Evolutionary conservation across 192 early-diverging fungal genomes (phyloP), one percentile per base, ranked within the genome.

Genomic region (Blastocladiella britannica): DNA sequence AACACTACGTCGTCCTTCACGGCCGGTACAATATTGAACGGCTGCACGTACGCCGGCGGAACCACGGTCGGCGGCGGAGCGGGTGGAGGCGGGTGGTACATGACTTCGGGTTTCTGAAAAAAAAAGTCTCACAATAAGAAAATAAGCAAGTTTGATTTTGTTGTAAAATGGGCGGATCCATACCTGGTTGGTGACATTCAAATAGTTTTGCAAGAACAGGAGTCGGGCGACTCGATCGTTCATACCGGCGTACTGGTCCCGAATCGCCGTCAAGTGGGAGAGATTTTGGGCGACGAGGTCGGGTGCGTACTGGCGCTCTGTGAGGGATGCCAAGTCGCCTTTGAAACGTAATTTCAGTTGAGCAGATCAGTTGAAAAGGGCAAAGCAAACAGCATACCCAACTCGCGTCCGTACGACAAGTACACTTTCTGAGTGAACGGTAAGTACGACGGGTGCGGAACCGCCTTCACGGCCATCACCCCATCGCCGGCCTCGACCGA

Each of bases 371-470:
- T 57, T 20, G 20, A 12, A 24, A 18, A 62, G 47, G 23, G 60
- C 54, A 20, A 7, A 51, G 61, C 23, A 18, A 63, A 30, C 25
- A 60, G 2, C 9, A 23, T 25, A 9, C 58, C 23, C 52, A 54
- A 25, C 7, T 66, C 65, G 28, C 12, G 28, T 4, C 65, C 70
- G 37, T 72, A 69, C 23, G 60, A 62, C 25, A 72, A 52, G 58
- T 58, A 57, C 18, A 63, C 70, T 28, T 54, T 55, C 37, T 65
- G 25, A 29, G 57, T 60, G 52, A 68, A 68, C 6, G 61, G 58
- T 26, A 73, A 62, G 27, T 67, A 72, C 15, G 15, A 30, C 0
- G 72, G 72, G 59, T 74, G 72, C n/a, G 68, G 67, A 20, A 55
- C 53, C 0, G 72, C 72, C 30, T 61, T 65, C 5, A 62, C 65